Evolutionary conservation across 148 eudicot species (phyloP).

Genomic region (Oxyria digyna): DNA sequence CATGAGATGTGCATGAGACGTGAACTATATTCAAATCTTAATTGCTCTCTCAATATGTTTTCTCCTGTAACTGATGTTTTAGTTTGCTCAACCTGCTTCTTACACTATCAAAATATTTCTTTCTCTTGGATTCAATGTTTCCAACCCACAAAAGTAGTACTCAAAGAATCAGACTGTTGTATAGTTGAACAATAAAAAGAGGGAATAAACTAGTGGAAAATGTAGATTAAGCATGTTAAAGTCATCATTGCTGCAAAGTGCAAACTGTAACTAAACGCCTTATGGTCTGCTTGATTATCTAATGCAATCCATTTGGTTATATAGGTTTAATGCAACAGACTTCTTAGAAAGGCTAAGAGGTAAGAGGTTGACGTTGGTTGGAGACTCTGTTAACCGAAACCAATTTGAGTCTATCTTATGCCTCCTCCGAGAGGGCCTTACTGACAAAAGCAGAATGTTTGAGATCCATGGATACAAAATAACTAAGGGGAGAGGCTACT

Average conservation of each 20-base stretch:
- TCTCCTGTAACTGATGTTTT: not conserved
- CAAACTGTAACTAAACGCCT: not conserved
- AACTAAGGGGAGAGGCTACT: slow-evolving; percentile 89
- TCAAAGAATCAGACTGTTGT: not conserved
- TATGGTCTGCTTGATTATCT: not conserved
- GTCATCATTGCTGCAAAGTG: no score
- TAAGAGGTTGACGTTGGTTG: slow-evolving; percentile 75
- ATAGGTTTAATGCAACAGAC: slow-evolving; percentile 78
- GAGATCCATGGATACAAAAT: slow-evolving; percentile 85
- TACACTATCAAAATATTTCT: not conserved
- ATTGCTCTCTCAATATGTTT: not conserved
- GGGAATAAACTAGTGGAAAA: not conserved
- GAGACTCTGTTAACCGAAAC: slow-evolving; percentile 94
- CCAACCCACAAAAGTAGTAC: not conserved
- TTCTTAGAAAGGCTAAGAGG: slow-evolving; percentile 71
- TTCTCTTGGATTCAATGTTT: not conserved
- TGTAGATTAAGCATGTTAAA: not conserved
- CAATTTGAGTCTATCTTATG: slow-evolving; percentile 93
- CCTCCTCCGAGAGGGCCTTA: slow-evolving; percentile 62
- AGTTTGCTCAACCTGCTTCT: not conserved
- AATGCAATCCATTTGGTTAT: not conserved
- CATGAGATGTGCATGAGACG: not conserved
- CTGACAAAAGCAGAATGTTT: slow-evolving; percentile 72
- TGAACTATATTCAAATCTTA: no score
- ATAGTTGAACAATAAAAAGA: not conserved